These are phyloP conservation scores for Leavenworthia alabamica DNA, from an alignment of 345 rosid genomes.

Conservation along the genomic window DNA sequence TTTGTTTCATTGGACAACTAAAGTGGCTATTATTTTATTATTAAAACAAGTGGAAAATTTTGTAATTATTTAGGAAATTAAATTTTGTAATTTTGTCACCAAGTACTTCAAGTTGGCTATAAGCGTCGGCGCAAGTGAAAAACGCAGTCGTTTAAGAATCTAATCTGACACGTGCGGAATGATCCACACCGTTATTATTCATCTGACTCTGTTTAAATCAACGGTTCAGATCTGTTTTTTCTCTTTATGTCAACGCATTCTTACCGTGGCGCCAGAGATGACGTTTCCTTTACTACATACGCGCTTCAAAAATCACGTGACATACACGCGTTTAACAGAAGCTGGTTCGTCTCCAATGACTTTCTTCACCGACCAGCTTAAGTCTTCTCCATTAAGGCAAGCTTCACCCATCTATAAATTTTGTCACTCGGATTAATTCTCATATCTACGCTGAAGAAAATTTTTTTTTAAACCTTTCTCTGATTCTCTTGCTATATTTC, in stretches of 20 bases:
- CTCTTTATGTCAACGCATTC: constrained; percentile 14
- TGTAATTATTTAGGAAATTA: not conserved
- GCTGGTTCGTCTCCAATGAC: constrained; percentile 15
- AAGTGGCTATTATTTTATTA: constrained; percentile 12
- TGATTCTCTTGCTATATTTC: not conserved
- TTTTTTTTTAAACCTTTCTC: not conserved
- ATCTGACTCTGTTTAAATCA: not conserved
- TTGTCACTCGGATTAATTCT: not conserved
- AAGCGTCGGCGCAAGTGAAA: not conserved
- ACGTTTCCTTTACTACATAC: not conserved
- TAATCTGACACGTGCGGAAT: constrained; percentile 14
- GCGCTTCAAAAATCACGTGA: not conserved
- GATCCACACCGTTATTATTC: constrained; percentile 13
- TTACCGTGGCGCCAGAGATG: constrained; percentile 24
- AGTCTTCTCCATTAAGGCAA: constrained; percentile 24
- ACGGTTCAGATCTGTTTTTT: not conserved
- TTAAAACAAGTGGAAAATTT: constrained; percentile 6
- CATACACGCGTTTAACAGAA: constrained; percentile 9
- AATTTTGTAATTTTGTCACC: not conserved
- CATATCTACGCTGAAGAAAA: not conserved
- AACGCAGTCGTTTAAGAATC: constrained; percentile 18
- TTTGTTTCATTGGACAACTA: constrained; percentile 9
- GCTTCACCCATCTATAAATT: constrained; percentile 19
- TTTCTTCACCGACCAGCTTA: constrained; percentile 9
- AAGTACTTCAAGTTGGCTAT: constrained; percentile 9